Evolutionary conservation across 2,329 filamentous ascomycete species (phyloP).

Genomic region (Fusarium oligoseptatum): DNA sequence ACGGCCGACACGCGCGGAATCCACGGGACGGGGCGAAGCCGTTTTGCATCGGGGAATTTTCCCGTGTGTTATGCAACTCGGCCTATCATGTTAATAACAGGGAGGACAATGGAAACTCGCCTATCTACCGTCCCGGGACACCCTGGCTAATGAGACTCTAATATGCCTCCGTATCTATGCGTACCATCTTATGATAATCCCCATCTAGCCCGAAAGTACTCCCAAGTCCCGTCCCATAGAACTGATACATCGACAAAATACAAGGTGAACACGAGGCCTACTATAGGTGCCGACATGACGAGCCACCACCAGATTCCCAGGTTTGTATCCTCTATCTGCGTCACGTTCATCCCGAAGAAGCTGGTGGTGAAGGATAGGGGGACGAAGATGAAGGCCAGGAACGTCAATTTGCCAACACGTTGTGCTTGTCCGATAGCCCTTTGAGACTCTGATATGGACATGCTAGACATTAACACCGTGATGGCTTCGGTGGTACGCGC

Average conservation of each 20-base stretch:
- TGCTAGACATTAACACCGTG: neutral
- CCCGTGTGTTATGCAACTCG: neutral
- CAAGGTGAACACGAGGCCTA: neutral
- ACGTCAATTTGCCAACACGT: neutral
- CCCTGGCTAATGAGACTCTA: neutral
- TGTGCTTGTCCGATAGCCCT: neutral
- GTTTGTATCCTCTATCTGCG: neutral
- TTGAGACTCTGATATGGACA: neutral
- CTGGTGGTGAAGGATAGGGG: neutral
- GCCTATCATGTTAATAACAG: neutral
- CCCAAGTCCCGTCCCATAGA: neutral
- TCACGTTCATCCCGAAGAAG: neutral
- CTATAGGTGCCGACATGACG: neutral
- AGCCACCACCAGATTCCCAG: neutral
- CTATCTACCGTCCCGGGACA: neutral
- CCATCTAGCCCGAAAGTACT: neutral
- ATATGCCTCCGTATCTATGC: neutral
- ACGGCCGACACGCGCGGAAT: neutral
- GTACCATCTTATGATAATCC: neutral
- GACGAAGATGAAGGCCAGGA: neutral
- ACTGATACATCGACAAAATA: neutral
- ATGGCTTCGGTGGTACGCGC: neutral
- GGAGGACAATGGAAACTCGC: neutral
- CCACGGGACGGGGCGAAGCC: neutral
- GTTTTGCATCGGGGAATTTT: neutral